phyloP scores from a whole-genome alignment of 164 flowering plant genomes.

The Kalanchoe fedtschenkoi region DNA sequence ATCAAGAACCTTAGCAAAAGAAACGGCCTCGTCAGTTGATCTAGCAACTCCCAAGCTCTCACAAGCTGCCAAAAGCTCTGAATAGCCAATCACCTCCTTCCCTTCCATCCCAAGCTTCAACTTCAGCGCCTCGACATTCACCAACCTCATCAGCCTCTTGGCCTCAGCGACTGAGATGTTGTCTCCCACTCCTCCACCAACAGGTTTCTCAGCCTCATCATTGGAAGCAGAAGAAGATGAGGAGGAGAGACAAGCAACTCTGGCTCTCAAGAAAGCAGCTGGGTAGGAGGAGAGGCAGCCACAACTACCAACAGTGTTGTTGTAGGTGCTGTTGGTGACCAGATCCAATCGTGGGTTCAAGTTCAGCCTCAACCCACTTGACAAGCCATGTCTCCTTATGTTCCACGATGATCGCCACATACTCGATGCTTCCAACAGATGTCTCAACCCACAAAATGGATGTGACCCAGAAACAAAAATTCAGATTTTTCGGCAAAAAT shows the following conservation, averaged over 20 bases:
- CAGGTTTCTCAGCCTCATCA: not conserved
- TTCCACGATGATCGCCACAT: conserved; percentile 1
- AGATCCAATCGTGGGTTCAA: no score
- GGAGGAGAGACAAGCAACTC: not conserved
- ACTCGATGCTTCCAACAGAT: not conserved
- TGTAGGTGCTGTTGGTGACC: no score
- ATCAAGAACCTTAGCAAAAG: not conserved
- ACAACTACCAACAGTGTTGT: no score
- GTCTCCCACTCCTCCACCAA: not conserved
- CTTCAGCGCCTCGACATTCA: not conserved
- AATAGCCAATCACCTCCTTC: conserved; percentile 1
- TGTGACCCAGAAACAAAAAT: no score
- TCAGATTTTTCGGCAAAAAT: not conserved
- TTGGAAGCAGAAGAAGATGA: not conserved
- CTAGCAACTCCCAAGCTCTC: not conserved
- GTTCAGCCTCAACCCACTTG: not conserved
- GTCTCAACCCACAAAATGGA: no score
- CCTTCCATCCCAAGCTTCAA: not conserved
- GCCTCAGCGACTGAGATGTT: not conserved
- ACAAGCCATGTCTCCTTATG: not conserved
- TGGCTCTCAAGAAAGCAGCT: not conserved
- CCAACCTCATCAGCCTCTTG: not conserved
- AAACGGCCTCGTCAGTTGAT: not conserved
- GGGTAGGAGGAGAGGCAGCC: no score
- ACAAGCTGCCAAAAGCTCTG: not conserved